A percentile compares a stretch with the other conserved stretches of the same genome.
These are phyloP conservation scores for Dorcoceras hygrometricum DNA, from an alignment of 257 asterid genomes.

Conservation along the genomic window DNA sequence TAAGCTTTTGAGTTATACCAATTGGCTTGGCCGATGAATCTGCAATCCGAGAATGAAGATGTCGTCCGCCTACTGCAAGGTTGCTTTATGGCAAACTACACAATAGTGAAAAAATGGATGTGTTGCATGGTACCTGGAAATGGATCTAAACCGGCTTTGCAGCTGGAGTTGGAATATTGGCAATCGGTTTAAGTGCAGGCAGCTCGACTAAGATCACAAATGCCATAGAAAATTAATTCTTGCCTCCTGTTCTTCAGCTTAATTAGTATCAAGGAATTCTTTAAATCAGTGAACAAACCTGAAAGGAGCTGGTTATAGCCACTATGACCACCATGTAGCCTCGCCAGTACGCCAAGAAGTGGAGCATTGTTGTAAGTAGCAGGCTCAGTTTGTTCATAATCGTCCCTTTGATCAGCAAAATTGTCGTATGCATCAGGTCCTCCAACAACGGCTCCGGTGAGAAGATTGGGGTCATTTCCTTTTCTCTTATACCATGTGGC, in stretches of 20 bases:
- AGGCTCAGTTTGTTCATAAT: constrained; percentile 43
- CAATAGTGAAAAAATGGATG: neutral
- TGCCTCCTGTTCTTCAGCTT: too few relatives aligned
- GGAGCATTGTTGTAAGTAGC: constrained; percentile 53
- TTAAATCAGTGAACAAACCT: constrained; percentile 18
- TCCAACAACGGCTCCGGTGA: constrained; percentile 50
- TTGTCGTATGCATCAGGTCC: constrained; percentile 53
- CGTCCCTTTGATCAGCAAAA: constrained; percentile 40
- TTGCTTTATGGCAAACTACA: too few relatives aligned
- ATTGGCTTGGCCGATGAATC: constrained; percentile 25
- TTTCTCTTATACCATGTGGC: constrained; percentile 36
- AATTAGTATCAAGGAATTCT: neutral
- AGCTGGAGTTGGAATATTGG: constrained; percentile 19
- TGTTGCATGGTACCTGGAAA: constrained; percentile 27
- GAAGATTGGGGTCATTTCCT: constrained; percentile 39
- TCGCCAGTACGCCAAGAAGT: constrained; percentile 41
- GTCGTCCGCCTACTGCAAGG: neutral
- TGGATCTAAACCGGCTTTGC: constrained; percentile 16
- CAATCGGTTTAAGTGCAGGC: constrained; percentile 29
- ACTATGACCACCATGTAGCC: constrained; percentile 35
- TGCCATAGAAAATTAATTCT: neutral
- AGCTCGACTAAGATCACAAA: constrained; percentile 28
- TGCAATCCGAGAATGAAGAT: constrained; percentile 10
- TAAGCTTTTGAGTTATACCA: constrained; percentile 30
- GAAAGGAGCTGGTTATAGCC: constrained; percentile 42